Evolutionary conservation across 805 yeast genomes (phyloP).

Genomic region (Hanseniaspora osmophila): DNA sequence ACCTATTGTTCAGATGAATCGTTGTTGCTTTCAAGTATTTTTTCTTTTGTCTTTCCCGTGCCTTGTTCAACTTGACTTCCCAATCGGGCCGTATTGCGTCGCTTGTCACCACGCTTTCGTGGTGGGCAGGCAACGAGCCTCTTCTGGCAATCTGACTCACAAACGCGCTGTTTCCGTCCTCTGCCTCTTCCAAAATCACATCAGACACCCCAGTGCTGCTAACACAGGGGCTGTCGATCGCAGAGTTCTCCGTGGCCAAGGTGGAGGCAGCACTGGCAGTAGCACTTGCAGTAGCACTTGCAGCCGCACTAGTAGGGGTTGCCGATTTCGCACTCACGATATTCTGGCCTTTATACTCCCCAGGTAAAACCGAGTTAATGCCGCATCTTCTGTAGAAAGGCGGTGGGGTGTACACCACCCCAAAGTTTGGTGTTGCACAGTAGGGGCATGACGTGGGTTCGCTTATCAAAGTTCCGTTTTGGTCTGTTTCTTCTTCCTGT

Average conservation of each 20-base stretch:
- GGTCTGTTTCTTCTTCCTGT: slow-evolving; percentile 6
- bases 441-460: slow-evolving; percentile 89
- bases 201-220: slow-evolving; percentile 2
- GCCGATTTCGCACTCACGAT: background rate
- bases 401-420: slow-evolving; percentile 69
- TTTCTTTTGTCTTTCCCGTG: slow-evolving; percentile 65
- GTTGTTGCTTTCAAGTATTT: slow-evolving; percentile 91
- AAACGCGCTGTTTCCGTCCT: background rate
- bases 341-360: slow-evolving; percentile 1
- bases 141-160: slow-evolving; percentile 20
- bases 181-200: slow-evolving; percentile 6
- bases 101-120: slow-evolving; percentile 59
- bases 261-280: background rate
- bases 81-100: slow-evolving; percentile 88
- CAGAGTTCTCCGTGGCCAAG: no score
- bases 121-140: slow-evolving; percentile 49
- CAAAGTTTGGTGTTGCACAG: slow-evolving; percentile 78
- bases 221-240: no score
- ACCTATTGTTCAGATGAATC: slow-evolving; percentile 72
- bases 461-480: slow-evolving; percentile 56
- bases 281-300: background rate
- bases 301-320: slow-evolving; percentile 1
- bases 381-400: slow-evolving; percentile 43
- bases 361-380: slow-evolving; percentile 30
- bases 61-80: slow-evolving; percentile 60